These are phyloP conservation scores for Inosperma sp. DNA, from an alignment of 768 basidiomycete species.

Conservation along the genomic window DNA sequence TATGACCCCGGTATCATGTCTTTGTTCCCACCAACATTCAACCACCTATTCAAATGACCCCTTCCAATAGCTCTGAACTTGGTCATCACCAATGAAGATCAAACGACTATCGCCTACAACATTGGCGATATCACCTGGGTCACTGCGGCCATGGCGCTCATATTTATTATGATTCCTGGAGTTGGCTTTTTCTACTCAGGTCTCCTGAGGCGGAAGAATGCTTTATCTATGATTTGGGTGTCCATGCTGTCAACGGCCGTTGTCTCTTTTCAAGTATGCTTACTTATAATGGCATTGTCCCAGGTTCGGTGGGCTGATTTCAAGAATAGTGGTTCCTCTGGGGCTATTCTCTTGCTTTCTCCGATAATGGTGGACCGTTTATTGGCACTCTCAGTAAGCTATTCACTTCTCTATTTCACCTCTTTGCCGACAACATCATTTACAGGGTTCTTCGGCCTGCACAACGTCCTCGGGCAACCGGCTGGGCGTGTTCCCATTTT, in stretches of 20 bases:
- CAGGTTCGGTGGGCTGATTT: conserved; percentile 7
- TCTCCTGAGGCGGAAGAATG: conserved; percentile 78
- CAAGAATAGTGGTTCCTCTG: conserved; percentile 88
- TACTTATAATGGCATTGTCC: not conserved
- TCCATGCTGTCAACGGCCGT: conserved; percentile 72
- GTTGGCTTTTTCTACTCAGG: conserved; percentile 91
- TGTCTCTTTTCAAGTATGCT: conserved; percentile 76
- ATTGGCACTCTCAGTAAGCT: conserved; percentile 83
- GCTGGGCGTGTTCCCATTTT: conserved; percentile 69
- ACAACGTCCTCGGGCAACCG: conserved; percentile 67
- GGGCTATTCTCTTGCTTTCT: conserved; percentile 92
- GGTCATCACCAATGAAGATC: conserved; percentile 27
- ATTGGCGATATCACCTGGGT: conserved; percentile 53
- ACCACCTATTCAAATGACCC: conserved; percentile 38
- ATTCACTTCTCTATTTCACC: conserved; percentile 2
- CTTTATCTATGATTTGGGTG: conserved; percentile 83
- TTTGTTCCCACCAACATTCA: not conserved
- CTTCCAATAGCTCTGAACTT: conserved; percentile 35
- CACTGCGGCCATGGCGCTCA: conserved; percentile 70
- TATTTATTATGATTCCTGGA: conserved; percentile 82
- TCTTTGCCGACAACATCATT: not conserved
- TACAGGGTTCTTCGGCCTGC: conserved; percentile 81
- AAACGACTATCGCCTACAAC: conserved; percentile 38
- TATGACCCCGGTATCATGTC: conserved; percentile 24
- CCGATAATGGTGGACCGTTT: conserved; percentile 63